Evolutionary conservation across 2,329 filamentous ascomycete species (phyloP), one percentile per base, ranked within the genome.

Genomic region (Tolypocladium cylindrosporum): DNA sequence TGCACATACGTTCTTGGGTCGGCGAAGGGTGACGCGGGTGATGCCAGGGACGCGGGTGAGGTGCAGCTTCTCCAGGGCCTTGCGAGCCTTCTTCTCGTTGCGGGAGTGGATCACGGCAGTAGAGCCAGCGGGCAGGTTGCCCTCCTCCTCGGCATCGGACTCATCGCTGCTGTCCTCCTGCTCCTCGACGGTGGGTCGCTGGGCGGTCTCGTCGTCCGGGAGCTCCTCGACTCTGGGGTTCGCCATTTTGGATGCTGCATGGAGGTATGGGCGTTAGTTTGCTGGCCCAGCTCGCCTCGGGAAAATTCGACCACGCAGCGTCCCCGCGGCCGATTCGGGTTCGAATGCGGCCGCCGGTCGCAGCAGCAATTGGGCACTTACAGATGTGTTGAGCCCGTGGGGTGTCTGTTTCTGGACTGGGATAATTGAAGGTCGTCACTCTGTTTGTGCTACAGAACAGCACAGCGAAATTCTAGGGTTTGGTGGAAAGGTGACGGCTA

Each of bases 41-140:
- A 99, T 99, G 74, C 94, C 95, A 72, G 90, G 89, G 67, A 99
- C 89, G 73, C 93, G 91, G 84, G 91, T 94, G 74, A 99, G 82
- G 75, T 96, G 92, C 73, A 97, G 87, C 87, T 99, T 99, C 77
- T 91, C 90, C 75, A 99, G 96, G 72, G 92, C 91, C 86, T 99
- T 99, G 80, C 94, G 89, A 70, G 94, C 95, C 88, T 99, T 99
- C 90, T 99, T 99, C 89, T 99, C 94, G 82, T 97, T 97, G 78
- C 94, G 91, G 74, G 91, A 96, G 85, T 97, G 93, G 72, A 99
- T 88, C 70, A 94, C 86, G 72, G 93, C 89, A 65, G 88, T 86
- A 71, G 91, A 90, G 73, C 93, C 94, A 67, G 89, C 88, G 74
- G 93, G 91, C 66, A 84, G 74, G 67, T 84, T 84, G 62, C 84